phyloP scores from a whole-genome alignment of 2,329 filamentous ascomycete genomes.

The Clarireedia monteithiana region DNA sequence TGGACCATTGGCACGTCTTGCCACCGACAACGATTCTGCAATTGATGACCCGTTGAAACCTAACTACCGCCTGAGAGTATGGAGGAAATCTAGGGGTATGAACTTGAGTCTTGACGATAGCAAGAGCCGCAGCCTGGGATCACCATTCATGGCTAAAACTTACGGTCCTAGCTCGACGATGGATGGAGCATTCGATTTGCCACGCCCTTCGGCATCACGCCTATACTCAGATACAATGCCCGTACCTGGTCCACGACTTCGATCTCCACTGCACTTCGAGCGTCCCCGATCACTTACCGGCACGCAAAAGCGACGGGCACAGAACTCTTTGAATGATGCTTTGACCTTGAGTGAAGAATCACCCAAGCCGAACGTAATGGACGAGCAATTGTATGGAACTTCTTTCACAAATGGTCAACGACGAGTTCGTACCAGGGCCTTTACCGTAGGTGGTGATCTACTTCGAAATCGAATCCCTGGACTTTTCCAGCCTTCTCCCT shows the following conservation, averaged over 20 bases:
- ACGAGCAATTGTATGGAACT: conserved; percentile 26
- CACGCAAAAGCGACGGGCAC: conserved; percentile 27
- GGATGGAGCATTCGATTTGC: conserved; percentile 10
- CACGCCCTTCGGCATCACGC: conserved; percentile 14
- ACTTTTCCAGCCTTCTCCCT: conserved; percentile 13
- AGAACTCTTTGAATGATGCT: conserved; percentile 24
- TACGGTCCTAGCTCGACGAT: conserved; percentile 51
- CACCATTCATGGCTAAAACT: conserved; percentile 44
- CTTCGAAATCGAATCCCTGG: conserved; percentile 15
- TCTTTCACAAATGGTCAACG: conserved; percentile 15
- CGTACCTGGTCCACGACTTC: conserved; percentile 13
- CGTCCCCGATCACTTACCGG: conserved; percentile 20
- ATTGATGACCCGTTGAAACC: neutral
- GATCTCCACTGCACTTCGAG: conserved; percentile 25
- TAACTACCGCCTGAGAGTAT: neutral
- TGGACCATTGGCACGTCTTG: conserved; percentile 53
- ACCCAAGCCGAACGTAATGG: conserved; percentile 24
- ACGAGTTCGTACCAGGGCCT: conserved; percentile 28
- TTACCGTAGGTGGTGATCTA: conserved; percentile 28
- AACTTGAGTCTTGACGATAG: conserved; percentile 4
- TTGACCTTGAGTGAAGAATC: conserved; percentile 20
- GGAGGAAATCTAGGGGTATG: neutral
- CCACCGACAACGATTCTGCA: conserved; percentile 25
- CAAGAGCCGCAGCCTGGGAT: conserved; percentile 18
- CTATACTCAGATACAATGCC: conserved; percentile 10